Base-by-base conservation (phyloP, 2,329 filamentous ascomycete species). In the Trichoderma koningii region DNA sequence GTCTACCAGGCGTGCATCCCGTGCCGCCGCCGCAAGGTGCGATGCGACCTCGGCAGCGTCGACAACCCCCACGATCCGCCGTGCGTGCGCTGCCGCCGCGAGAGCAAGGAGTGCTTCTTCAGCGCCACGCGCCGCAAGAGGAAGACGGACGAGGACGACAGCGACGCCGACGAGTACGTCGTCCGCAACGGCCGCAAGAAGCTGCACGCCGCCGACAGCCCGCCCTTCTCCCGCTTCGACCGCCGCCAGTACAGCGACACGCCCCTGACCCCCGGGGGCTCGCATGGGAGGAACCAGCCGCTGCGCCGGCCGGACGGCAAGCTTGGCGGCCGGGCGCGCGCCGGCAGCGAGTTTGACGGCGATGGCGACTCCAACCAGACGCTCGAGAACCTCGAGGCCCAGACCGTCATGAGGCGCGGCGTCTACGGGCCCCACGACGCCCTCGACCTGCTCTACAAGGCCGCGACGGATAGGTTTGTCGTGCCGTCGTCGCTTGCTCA, bases 51-150 rank as follows among this genome's bases (percentile, higher is more conserved):
- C 7, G 85, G 85, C 65, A 90, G 89, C 72, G 94, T 98, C 74
- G 95, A 98, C 79, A 94, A 95, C 72, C 95, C 95, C 26, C 88
- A 93, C 77, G 92, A 96, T 72, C 94, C 94, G 63, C 95, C 95
- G 2, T 99, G 95, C 77, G 91, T 94, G 66, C 88, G 95, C 74
- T 99, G 95, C 76, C 89, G 93, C 61, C 89, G 95, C 70, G 95
- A 99, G 81, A 92, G 89, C 80, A 98, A 98, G 77, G 90, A 97
- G 73, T 99, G 95, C 81, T 96, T 90, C 83, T 99, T 99, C 82
- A 96, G 93, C 68, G 92, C 93, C 21, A 98, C 93, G 38, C 86
- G 95, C 57, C 88, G 95, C 74, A 98, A 98, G 87, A 87, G 93
- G 75, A 96, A 95, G 83, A 84, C 84, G 55, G 86, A 83, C 70